Evolutionary conservation across 202 grass and related monocot genomes (phyloP), one percentile per base, ranked within the genome.

Genomic region (Bolboschoenoplectus hybrid): DNA sequence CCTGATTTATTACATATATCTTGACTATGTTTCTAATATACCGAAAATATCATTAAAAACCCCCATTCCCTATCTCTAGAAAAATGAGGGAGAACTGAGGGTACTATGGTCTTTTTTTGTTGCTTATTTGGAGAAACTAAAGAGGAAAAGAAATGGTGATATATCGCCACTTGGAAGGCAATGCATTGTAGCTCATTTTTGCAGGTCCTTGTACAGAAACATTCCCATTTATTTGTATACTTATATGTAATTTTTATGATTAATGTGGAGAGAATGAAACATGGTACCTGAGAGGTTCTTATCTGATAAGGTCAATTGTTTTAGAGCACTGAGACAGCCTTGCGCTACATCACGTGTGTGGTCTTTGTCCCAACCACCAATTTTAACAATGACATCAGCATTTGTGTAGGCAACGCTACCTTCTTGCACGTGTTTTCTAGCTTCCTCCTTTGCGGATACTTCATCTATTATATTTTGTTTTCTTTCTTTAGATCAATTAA

Each of bases 321-420:
- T 98, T 51, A 98, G 58, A 81, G 97, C 97, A 20, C 90, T 90
- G 43, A 98, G 92, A 85, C 97, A 98, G 38, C 91, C 91, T 40
- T 92, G 90, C 2, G 96, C 91, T 67, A 98, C 93, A 85, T 92
- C 96, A 88, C 83, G 89, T n/a, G 89, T 89, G 82, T 93, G 89
- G 49, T 87, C 84, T 17, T 63, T 56, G 14, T 98, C 97, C 93
- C 93, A 98, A 17, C 91, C 93, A 6, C 93, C 93, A 66, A 96
- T 84, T 86, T 96, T 98, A 84, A 98, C 90, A 79, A 96, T 91
- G 55, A 96, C 89, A 55, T 98, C 97, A 3, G 93, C 86, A 71
- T 98, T 98, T 3, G 91, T 86, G 53, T 98, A 98, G 69, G 88
- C 90, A 58, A 95, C 53, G 13, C 53, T 92, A 38, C 93, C 96